Percentiles rank a stretch among this genome's conserved stretches.
These are phyloP conservation scores for Gossypium lobatum DNA, from an alignment of 441 rosid genomes.

Conservation along the genomic window DNA sequence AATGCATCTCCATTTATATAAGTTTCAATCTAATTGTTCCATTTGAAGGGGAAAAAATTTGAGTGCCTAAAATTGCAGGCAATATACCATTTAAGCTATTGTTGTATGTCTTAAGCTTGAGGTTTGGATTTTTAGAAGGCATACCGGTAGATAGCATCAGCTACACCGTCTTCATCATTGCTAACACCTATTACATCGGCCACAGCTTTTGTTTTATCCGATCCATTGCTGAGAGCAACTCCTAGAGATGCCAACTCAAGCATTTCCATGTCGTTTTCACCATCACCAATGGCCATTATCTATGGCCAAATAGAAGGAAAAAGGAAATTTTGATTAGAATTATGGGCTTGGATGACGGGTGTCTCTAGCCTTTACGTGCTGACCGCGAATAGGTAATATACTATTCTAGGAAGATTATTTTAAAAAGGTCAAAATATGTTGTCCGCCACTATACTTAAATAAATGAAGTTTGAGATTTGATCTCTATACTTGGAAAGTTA, in stretches of 20 bases:
- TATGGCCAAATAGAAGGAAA: conserved; percentile 18
- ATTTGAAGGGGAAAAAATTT: background rate
- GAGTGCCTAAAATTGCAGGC: conserved; percentile 15
- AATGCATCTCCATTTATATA: background rate
- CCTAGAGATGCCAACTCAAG: conserved; percentile 80
- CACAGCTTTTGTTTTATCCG: conserved; percentile 80
- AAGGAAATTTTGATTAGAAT: background rate
- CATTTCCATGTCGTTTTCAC: conserved; percentile 90
- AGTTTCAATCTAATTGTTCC: background rate
- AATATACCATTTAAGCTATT: background rate
- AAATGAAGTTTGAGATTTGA: too few species aligned
- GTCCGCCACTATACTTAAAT: too few species aligned
- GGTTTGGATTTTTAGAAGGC: conserved; percentile 45
- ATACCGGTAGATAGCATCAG: conserved; percentile 77
- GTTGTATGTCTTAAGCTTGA: background rate
- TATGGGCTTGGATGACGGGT: background rate
- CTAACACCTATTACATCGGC: conserved; percentile 69
- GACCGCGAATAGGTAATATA: background rate
- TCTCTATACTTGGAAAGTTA: too few species aligned
- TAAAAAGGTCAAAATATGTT: too few species aligned
- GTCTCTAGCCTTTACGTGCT: background rate
- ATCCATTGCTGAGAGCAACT: conserved; percentile 74
- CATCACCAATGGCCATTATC: conserved; percentile 95
- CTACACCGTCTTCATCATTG: conserved; percentile 87
- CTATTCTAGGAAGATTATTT: background rate